These are phyloP conservation scores for Zasmidium angulare DNA, from an alignment of 2,329 filamentous ascomycete species.

Conservation along the genomic window DNA sequence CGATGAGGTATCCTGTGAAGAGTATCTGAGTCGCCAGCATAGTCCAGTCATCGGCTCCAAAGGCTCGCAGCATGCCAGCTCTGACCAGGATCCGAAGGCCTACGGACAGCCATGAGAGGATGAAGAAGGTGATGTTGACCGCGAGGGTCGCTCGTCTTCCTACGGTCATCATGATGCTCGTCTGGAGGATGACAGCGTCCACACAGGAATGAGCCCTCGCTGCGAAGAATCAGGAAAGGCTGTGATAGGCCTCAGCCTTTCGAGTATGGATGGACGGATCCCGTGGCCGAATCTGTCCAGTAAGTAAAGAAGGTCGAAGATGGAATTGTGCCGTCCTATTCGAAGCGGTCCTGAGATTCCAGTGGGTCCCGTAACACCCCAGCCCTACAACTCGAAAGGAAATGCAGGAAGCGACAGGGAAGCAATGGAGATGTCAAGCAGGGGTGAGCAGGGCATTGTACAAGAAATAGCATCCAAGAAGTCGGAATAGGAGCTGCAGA, in stretches of 20 bases:
- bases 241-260: not conserved
- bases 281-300: not conserved
- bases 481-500: too few species aligned
- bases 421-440: not conserved
- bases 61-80: conserved; percentile 37
- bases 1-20: conserved; percentile 42
- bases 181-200: not conserved
- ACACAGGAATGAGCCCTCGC: too few species aligned
- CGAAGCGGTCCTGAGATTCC: not conserved
- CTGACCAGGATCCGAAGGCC: conserved; percentile 40
- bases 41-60: conserved; percentile 43
- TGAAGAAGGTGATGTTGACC: conserved; percentile 37
- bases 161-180: not conserved
- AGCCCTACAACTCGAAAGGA: not conserved
- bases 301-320: not conserved
- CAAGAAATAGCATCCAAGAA: not conserved
- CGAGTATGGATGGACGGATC: not conserved
- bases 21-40: conserved; percentile 41
- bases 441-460: not conserved
- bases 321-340: not conserved
- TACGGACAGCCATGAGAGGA: conserved; percentile 40
- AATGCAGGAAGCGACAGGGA: not conserved
- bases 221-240: too few species aligned
- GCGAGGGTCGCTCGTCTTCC: conserved; percentile 13
- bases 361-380: not conserved